A percentile compares a stretch with the other conserved stretches of the same genome.
These are phyloP conservation scores for Clavulina sp. DNA, from an alignment of 768 basidiomycete species.

Conservation along the genomic window DNA sequence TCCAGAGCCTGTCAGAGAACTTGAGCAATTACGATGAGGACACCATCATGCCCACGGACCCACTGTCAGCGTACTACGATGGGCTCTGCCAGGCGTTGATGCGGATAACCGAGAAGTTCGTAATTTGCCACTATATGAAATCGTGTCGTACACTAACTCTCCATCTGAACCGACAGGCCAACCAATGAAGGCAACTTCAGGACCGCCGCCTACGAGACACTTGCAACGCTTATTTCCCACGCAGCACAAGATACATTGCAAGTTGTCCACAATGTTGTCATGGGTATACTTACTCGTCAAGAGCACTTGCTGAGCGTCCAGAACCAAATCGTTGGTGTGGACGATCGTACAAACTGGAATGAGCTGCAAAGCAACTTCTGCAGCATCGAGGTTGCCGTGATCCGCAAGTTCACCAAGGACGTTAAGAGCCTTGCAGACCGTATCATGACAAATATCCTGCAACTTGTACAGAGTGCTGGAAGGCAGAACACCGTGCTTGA, in stretches of 20 bases:
- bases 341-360: constrained; percentile 98
- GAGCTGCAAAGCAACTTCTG: constrained; percentile 94
- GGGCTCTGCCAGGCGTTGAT: constrained; percentile 72
- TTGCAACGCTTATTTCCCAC: constrained; percentile 71
- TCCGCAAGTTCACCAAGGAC: constrained; percentile 65
- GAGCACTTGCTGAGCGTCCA: constrained; percentile 70
- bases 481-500: constrained; percentile 92
- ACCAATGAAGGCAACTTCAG: constrained; percentile 84
- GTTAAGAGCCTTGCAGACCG: constrained; percentile 83
- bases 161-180: constrained; percentile 27
- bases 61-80: constrained; percentile 79
- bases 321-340: constrained; percentile 86
- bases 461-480: constrained; percentile 69
- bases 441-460: constrained; percentile 82
- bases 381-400: constrained; percentile 67
- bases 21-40: constrained; percentile 47
- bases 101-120: constrained; percentile 72
- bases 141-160: constrained; percentile 1
- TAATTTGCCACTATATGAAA: constrained; percentile 3
- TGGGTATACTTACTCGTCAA: constrained; percentile 77
- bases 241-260: constrained; percentile 61
- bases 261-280: constrained; percentile 64
- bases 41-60: constrained; percentile 36
- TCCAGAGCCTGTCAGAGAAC: constrained; percentile 92
- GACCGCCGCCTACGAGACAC: constrained; percentile 91